These are phyloP conservation scores for Tuber borchii DNA, from an alignment of 495 filamentous ascomycete genomes.

Conservation along the genomic window DNA sequence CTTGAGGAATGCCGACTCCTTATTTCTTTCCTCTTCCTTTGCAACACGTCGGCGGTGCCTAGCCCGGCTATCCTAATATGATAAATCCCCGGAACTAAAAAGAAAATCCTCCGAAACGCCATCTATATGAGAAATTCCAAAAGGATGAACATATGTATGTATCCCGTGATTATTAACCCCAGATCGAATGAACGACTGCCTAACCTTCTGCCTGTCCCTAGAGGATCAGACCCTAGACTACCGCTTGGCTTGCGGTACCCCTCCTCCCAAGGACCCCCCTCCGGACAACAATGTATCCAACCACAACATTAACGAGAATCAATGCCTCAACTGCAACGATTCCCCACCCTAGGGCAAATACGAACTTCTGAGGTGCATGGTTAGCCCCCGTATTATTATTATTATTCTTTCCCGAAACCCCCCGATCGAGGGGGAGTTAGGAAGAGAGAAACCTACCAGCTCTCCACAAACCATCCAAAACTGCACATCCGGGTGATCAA, in stretches of 20 bases:
- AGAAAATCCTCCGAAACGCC: not conserved
- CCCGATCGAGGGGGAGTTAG: not conserved
- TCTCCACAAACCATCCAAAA: slow-evolving; percentile 30
- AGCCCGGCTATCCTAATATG: not conserved
- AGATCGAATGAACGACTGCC: slow-evolving; percentile 4
- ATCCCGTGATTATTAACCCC: not conserved
- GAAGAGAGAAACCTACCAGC: slow-evolving; percentile 16
- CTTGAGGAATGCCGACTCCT: not conserved
- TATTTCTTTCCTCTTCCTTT: not conserved
- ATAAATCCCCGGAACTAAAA: not conserved
- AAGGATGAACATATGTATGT: not conserved
- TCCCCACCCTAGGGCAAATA: slow-evolving; percentile 31
- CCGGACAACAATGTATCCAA: slow-evolving; percentile 23
- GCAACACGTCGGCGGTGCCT: not conserved
- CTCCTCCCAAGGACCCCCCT: not conserved
- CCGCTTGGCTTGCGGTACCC: not conserved
- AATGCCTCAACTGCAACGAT: slow-evolving; percentile 28
- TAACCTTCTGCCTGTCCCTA: not conserved
- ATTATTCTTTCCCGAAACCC: slow-evolving; percentile 5
- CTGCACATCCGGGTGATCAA: slow-evolving; percentile 26
- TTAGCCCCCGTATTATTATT: not conserved
- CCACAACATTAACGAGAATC: slow-evolving; percentile 31
- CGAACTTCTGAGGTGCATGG: slow-evolving; percentile 17
- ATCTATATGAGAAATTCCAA: not conserved
- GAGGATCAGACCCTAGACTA: not conserved